Evolutionary conservation across 2,329 filamentous ascomycete genomes (phyloP), one percentile per base, ranked within the genome.

Genomic region (Pseudomassariella vexata): DNA sequence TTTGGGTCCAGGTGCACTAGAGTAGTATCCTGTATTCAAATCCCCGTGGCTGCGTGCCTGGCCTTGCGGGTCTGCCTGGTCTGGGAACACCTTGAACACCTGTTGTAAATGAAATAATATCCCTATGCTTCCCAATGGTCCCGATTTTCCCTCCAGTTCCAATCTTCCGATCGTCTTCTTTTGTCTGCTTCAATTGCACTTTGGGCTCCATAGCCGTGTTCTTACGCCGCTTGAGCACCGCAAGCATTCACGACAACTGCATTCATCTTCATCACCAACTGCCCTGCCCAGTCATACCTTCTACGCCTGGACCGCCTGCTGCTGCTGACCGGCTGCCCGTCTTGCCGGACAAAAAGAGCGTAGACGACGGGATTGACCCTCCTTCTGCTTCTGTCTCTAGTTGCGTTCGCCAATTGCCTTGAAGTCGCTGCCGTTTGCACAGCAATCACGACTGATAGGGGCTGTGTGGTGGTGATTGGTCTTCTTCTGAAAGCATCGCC

Each of bases 21-120:
- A n/a, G n/a, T n/a, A n/a, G n/a, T n/a, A n/a, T n/a, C n/a, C n/a
- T n/a, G n/a, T n/a, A n/a, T n/a, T n/a, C n/a, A n/a, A n/a, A n/a
- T n/a, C n/a, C n/a, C n/a, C n/a, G n/a, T n/a, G n/a, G n/a, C n/a
- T n/a, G n/a, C n/a, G n/a, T n/a, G n/a, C n/a, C n/a, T n/a, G n/a
- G n/a, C n/a, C n/a, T n/a, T n/a, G n/a, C n/a, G n/a, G n/a, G n/a
- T n/a, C n/a, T n/a, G n/a, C 30, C 22, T 16, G 30, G n/a, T 24
- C 22, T 32, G 22, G 18, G 14, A 24, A n/a, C n/a, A n/a, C n/a
- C n/a, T n/a, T n/a, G 19, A 16, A 25, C 14, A 23, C 17, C 19
- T 20, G 9, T 14, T 21, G 10, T 19, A 16, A 49, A 49, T 41
- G 40, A 41, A 39, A 40, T 39, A 34, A 27, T 25, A 36, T 24